Conservation (phyloP, 148 eudicot species). For the Silene conica region DNA sequence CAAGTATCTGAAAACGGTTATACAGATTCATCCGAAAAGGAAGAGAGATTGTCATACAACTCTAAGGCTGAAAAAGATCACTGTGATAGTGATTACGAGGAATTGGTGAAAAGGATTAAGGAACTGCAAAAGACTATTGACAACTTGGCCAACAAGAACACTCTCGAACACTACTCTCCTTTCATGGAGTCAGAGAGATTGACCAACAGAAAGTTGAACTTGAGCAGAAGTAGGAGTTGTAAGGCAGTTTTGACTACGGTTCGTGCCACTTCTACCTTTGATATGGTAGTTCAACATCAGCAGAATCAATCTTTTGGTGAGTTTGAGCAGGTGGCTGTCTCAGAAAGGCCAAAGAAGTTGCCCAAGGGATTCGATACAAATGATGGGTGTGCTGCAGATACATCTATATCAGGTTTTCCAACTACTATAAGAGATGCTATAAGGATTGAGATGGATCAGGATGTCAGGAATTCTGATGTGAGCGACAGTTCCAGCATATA, state of each 20-base stretch:
- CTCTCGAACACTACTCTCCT: constrained; percentile 31
- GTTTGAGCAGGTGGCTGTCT: constrained; percentile 27
- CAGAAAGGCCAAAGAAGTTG: constrained; percentile 34
- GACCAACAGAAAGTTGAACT: constrained; percentile 24
- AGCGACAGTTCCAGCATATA: constrained; percentile 27
- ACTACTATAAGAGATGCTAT: constrained; percentile 27
- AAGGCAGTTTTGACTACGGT: constrained; percentile 32
- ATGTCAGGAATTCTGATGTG: constrained; percentile 20
- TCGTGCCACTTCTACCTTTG: constrained; percentile 24
- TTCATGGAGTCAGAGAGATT: constrained; percentile 41
- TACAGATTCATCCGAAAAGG: constrained; percentile 21
- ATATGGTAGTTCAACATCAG: constrained; percentile 14
- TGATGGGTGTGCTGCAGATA: constrained; percentile 17
- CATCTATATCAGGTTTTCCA: constrained; percentile 19
- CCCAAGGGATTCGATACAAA: constrained; percentile 23
- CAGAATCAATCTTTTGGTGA: constrained; percentile 31
- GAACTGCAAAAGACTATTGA: constrained; percentile 51
- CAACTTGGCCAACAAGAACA: constrained; percentile 33
- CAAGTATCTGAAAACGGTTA: background rate
- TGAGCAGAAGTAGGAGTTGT: constrained; percentile 61
- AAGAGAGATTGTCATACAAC: constrained; percentile 22
- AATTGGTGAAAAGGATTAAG: constrained; percentile 42
- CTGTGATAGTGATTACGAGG: constrained; percentile 31
- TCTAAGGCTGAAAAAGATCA: constrained; percentile 6
- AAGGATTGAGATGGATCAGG: constrained; percentile 38